Conservation (phyloP, 176 grass and related monocot species). For the Echinochloa phyllopogon region DNA sequence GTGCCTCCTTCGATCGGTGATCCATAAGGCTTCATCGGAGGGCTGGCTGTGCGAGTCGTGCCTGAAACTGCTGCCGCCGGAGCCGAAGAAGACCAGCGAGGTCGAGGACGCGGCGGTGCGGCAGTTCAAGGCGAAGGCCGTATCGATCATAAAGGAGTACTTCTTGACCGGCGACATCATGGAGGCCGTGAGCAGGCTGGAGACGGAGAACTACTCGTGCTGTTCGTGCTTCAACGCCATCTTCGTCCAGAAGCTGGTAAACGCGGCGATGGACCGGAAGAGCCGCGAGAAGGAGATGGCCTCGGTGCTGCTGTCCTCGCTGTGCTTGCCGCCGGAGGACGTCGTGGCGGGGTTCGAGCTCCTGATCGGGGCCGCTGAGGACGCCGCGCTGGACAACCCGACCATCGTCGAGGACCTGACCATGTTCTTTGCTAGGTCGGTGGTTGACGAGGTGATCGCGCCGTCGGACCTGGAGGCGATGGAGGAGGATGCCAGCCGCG, state of each 20-base stretch:
- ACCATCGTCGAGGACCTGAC: conserved; percentile 67
- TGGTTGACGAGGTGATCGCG: conserved; percentile 77
- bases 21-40: conserved; percentile 60
- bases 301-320: conserved; percentile 68
- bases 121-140: conserved; percentile 45
- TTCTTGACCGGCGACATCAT: conserved; percentile 58
- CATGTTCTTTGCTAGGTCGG: conserved; percentile 80
- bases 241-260: conserved; percentile 69
- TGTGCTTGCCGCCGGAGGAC: conserved; percentile 65
- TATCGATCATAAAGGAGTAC: conserved; percentile 56
- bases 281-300: conserved; percentile 80
- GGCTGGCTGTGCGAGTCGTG: conserved; percentile 67
- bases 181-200: conserved; percentile 46
- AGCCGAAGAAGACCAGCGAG: conserved; percentile 42
- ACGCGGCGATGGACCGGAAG: conserved; percentile 77
- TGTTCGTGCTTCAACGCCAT: conserved; percentile 54
- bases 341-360: conserved; percentile 69
- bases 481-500: conserved; percentile 43
- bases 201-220: conserved; percentile 51
- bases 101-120: conserved; percentile 40
- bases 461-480: conserved; percentile 65
- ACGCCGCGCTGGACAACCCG: conserved; percentile 73
- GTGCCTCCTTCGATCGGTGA: conserved; percentile 48
- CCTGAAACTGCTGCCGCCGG: conserved; percentile 44
- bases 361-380: conserved; percentile 70